phyloP scores from a whole-genome alignment of 2,329 filamentous ascomycete species.

The Phaeomoniella chlamydospora region DNA sequence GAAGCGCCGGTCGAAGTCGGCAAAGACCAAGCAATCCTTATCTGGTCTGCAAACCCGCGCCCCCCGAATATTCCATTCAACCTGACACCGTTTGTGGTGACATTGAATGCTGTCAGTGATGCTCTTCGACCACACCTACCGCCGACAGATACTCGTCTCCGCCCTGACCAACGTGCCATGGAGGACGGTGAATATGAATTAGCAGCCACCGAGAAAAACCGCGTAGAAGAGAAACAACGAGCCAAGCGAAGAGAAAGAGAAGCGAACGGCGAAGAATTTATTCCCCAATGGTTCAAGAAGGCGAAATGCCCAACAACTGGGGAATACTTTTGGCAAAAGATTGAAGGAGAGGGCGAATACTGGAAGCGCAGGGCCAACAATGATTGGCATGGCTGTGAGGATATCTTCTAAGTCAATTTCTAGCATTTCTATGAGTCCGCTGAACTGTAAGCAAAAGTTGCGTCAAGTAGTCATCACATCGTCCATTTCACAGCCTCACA shows the following conservation, averaged over 20 bases:
- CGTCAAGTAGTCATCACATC: too few relatives aligned
- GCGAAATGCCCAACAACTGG: conserved; percentile 63
- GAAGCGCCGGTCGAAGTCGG: conserved; percentile 54
- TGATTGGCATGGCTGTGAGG: conserved; percentile 59
- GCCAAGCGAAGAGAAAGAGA: conserved; percentile 61
- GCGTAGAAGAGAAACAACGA: conserved; percentile 83
- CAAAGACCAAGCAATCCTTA: conserved; percentile 66
- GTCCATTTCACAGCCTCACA: too few relatives aligned
- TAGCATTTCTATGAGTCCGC: too few relatives aligned
- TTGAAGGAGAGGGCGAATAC: conserved; percentile 55
- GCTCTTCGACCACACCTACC: conserved; percentile 62
- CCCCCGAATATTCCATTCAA: conserved; percentile 88
- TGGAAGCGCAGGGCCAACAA: conserved; percentile 55
- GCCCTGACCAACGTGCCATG: conserved; percentile 94
- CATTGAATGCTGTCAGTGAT: conserved; percentile 85
- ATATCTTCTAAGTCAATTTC: conserved; percentile 43
- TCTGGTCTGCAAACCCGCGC: conserved; percentile 79
- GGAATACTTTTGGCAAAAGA: conserved; percentile 76
- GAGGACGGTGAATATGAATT: conserved; percentile 95
- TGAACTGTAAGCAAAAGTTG: too few relatives aligned
- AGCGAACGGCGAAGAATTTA: conserved; percentile 63
- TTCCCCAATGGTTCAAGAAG: conserved; percentile 73
- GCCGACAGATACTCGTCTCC: conserved; percentile 82
- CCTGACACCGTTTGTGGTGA: conserved; percentile 87
- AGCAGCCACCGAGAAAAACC: conserved; percentile 84